Base-by-base conservation (phyloP, 768 basidiomycete genomes). In the Tulasnella sp. region DNA sequence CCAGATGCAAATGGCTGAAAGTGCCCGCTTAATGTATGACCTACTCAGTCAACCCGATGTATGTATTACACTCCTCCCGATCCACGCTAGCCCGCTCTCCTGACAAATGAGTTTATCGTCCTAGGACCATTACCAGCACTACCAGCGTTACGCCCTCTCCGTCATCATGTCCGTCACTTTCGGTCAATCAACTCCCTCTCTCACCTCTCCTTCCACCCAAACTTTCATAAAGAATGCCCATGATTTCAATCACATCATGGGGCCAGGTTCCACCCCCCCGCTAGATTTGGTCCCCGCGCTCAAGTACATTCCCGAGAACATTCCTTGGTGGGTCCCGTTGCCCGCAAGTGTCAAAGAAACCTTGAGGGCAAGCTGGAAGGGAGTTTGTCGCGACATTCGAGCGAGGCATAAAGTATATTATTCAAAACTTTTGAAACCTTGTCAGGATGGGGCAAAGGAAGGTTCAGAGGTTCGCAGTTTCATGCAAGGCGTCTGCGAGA, bases 21-120 rank as follows among this genome's bases (percentile, higher is more conserved):
- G 84, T 5, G 80, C 81, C 12, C 85, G 85, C 46, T 83, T 86
- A 27, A 79, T 84, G 77, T 81, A 83, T 72, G 83, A 85, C 58
- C 46, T 86, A 19, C 81, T 86, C 27, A 77, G 79, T 42, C 76
- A 81, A 77, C 85, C 82, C 74, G 82, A 83, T 82, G 84, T 81
- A 82, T 40, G 62, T 16, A 38, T 27, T n/a, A 27, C 27, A 14
- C 27, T 18, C 71, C 36, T 40, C 76, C 58, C 2, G 68, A 10
- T 36, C 18, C 39, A 2, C 27, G 18, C 52, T 31, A 9, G 39
- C 2, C 34, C 6, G 6, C 39, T 52, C 14, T 7, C 12, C 27
- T 68, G 62, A 68, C 18, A 36, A 27, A 31, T 52, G 40, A 16
- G 12, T 42, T 44, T 42, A 39, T 42, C 16, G 31, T 71, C 62